Evolutionary conservation across 345 rosid species (phyloP), one percentile per base, ranked within the genome.

Genomic region (Schrenkiella parvula): DNA sequence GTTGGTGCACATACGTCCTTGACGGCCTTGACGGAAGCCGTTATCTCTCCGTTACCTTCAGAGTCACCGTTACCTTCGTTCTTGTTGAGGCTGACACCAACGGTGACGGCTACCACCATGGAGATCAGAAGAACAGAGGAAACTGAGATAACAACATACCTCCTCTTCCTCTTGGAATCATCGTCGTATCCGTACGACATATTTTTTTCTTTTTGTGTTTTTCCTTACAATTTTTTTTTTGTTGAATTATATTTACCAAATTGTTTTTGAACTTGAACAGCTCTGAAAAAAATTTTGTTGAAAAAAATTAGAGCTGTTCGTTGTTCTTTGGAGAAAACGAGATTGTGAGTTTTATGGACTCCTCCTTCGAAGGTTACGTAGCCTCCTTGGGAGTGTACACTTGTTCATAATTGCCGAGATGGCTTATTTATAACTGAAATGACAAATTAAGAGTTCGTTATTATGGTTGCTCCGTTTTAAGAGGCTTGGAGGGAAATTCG

Each of bases 1-100:
- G 95, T 85, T 0, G 95, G 89, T 28, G 83, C 79, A 70, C 99
- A 95, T n/a, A 95, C 48, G 9, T 85, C 71, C 46, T 82, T 67
- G 6, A 91, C 84, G 19, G 97, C 93, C 19, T 87, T 87, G 62
- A 72, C 56, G 1, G 90, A 79, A 54, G 90, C 37, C 14, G 87
- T 68, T 0, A 82, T 4, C 58, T 71, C 5, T 32, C 48, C 46
- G 3, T 70, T 37, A 61, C 37, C 50, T 12, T 62, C 41, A 6
- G 42, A 21, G 25, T 48, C 32, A 42, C 9, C 48, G 0, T 13
- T 10, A 32, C 19, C 47, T 0, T 52, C 50, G 14, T 34, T 29
- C 10, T 44, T 41, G 41, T 56, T 74, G 7, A 68, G 22, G 38
- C 15, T 66, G 8, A 85, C 71, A 1, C 90, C 79, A 0, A 84